These are phyloP conservation scores for Chytriomyces confervae DNA, from an alignment of 192 early-diverging fungal species.

Conservation along the genomic window DNA sequence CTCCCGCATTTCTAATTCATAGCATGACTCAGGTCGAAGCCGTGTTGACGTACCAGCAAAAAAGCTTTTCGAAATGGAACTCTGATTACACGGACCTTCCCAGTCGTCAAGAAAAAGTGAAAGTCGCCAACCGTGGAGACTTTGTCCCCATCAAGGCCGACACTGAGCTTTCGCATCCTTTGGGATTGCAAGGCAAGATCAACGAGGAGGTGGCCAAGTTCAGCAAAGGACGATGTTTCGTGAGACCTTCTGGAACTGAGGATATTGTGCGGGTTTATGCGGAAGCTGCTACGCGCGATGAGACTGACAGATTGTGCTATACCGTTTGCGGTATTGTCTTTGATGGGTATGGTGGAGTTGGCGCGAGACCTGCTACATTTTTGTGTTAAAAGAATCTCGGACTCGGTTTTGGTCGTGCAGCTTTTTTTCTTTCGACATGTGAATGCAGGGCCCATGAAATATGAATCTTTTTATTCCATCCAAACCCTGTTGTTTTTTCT, in stretches of 20 bases:
- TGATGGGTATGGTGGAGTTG: slow-evolving; percentile 91
- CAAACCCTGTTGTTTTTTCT: no score
- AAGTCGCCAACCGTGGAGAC: slow-evolving; percentile 76
- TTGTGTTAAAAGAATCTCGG: slow-evolving; percentile 11
- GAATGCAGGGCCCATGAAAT: no score
- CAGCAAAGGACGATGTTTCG: slow-evolving; percentile 90
- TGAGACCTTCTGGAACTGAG: slow-evolving; percentile 96
- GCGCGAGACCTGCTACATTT: slow-evolving; percentile 71
- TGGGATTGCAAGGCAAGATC: slow-evolving; percentile 84
- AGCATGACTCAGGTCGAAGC: slow-evolving; percentile 69
- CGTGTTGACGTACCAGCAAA: slow-evolving; percentile 82
- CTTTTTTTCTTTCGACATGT: no score
- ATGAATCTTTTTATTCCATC: no score
- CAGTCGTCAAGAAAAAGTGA: slow-evolving; percentile 95
- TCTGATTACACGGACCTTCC: slow-evolving; percentile 92
- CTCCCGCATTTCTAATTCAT: background rate
- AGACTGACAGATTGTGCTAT: slow-evolving; percentile 87
- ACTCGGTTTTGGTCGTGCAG: no score
- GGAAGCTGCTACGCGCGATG: slow-evolving; percentile 90
- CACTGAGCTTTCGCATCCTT: slow-evolving; percentile 86
- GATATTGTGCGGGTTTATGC: slow-evolving; percentile 99
- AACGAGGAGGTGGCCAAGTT: slow-evolving; percentile 84
- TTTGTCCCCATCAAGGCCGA: slow-evolving; percentile 99
- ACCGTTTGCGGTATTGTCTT: slow-evolving; percentile 91
- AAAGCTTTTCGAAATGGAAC: slow-evolving; percentile 88